Evolutionary conservation across 2,329 filamentous ascomycete species (phyloP).

Genomic region (Tolypocladium pustulatum): DNA sequence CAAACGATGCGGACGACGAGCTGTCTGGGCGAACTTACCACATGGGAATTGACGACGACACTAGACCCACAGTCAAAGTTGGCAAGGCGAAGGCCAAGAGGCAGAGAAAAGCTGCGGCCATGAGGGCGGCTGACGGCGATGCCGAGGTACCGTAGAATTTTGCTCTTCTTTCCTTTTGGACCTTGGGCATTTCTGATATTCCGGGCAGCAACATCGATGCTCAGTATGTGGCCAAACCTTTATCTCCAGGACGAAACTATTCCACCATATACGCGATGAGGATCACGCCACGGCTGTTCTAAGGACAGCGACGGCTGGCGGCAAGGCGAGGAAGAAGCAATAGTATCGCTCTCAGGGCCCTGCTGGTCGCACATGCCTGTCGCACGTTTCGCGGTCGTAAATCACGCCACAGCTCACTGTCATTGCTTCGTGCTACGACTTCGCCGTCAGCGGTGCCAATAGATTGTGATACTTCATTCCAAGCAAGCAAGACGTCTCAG

Average conservation of each 20-base stretch:
- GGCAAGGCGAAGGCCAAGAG: constrained; percentile 42
- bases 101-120: constrained; percentile 32
- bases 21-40: constrained; percentile 7
- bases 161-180: background rate
- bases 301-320: constrained; percentile 5
- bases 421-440: background rate
- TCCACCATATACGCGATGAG: constrained; percentile 58
- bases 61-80: constrained; percentile 25
- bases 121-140: background rate
- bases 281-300: constrained; percentile 48
- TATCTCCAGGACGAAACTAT: constrained; percentile 58
- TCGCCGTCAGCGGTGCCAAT: background rate
- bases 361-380: background rate
- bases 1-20: constrained; percentile 3
- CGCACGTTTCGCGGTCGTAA: background rate
- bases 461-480: background rate
- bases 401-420: background rate
- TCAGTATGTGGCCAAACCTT: constrained; percentile 34
- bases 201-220: constrained; percentile 26
- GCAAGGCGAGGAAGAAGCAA: constrained; percentile 22
- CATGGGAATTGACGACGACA: constrained; percentile 14
- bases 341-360: background rate
- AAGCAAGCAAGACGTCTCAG: background rate
- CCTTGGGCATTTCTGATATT: background rate
- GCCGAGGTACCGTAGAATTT: constrained; percentile 2